These are phyloP conservation scores for Raphanus hybrid DNA, from an alignment of 441 rosid genomes.

Conservation along the genomic window DNA sequence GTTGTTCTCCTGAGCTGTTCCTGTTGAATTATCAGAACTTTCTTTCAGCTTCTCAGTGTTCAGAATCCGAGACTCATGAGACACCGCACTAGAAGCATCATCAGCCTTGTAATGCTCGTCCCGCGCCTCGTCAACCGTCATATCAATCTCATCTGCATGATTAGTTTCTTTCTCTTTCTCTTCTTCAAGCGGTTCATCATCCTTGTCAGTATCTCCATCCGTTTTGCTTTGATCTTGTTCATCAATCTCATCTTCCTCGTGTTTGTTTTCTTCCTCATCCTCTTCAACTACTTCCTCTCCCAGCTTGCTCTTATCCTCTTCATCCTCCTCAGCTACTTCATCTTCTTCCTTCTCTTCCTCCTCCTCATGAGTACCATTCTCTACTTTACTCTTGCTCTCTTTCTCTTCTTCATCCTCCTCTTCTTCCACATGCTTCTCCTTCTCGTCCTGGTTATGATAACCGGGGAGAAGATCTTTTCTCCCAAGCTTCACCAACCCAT, in stretches of 20 bases:
- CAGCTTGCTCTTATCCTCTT: slow-evolving; percentile 43
- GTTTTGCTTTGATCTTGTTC: slow-evolving; percentile 56
- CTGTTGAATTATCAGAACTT: slow-evolving; percentile 49
- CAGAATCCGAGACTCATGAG: slow-evolving; percentile 59
- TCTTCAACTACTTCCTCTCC: slow-evolving; percentile 51
- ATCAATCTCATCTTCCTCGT: slow-evolving; percentile 52
- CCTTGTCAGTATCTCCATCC: slow-evolving; percentile 52
- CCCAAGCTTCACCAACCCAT: slow-evolving; percentile 49
- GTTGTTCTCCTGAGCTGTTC: slow-evolving; percentile 34
- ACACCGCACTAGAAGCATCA: slow-evolving; percentile 96
- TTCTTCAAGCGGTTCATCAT: slow-evolving; percentile 63
- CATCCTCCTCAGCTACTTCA: slow-evolving; percentile 51
- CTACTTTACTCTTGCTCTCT: slow-evolving; percentile 42
- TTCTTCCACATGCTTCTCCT: slow-evolving; percentile 52
- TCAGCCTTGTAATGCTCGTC: slow-evolving; percentile 88
- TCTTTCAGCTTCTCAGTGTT: slow-evolving; percentile 48
- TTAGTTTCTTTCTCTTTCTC: slow-evolving; percentile 52
- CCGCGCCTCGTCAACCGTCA: slow-evolving; percentile 69
- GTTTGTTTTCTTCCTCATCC: slow-evolving; percentile 49
- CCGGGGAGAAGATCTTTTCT: slow-evolving; percentile 66
- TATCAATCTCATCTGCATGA: slow-evolving; percentile 49
- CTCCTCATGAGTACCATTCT: slow-evolving; percentile 45
- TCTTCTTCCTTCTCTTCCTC: slow-evolving; percentile 48
- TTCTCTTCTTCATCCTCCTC: slow-evolving; percentile 49
- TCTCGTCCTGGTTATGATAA: slow-evolving; percentile 35